phyloP scores from a whole-genome alignment of 352 stramenopile species.

The Phytophthora pinifolia region DNA sequence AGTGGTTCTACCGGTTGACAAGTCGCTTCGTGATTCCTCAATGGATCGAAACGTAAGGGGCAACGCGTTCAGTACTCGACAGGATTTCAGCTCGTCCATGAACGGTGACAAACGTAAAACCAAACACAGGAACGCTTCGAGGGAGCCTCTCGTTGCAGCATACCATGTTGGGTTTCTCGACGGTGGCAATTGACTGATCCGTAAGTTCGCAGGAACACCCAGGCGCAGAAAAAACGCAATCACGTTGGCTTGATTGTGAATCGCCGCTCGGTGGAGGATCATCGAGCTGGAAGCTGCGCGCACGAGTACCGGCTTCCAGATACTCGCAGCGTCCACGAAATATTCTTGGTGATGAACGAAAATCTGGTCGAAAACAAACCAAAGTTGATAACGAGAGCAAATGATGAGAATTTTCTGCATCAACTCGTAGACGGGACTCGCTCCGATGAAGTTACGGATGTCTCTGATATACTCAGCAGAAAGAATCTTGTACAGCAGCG shows the following conservation, averaged over 20 bases:
- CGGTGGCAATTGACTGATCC: constrained; percentile 26
- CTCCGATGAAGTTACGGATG: constrained; percentile 39
- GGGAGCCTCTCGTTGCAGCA: constrained; percentile 39
- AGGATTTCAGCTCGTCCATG: constrained; percentile 10
- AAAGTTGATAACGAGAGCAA: constrained; percentile 50
- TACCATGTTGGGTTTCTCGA: constrained; percentile 47
- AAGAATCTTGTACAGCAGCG: constrained; percentile 34
- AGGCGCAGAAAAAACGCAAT: constrained; percentile 50
- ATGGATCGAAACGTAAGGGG: constrained; percentile 26
- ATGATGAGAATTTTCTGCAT: constrained; percentile 47
- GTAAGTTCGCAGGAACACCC: constrained; percentile 42
- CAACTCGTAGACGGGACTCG: constrained; percentile 43
- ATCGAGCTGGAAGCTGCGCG: constrained; percentile 47
- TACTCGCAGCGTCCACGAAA: constrained; percentile 41
- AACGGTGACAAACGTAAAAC: constrained; percentile 35
- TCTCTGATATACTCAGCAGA: constrained; percentile 21
- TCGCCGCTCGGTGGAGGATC: constrained; percentile 50
- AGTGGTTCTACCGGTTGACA: constrained; percentile 21
- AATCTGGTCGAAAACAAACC: constrained; percentile 42
- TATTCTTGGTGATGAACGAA: constrained; percentile 39
- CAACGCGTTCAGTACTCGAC: constrained; percentile 9
- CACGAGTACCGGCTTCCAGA: constrained; percentile 48
- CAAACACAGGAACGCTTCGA: constrained; percentile 48
- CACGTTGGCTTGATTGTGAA: constrained; percentile 41
- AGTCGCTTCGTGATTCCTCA: constrained; percentile 22